Base-by-base conservation (phyloP, 257 asterid genomes). In the Petrea volubilis region DNA sequence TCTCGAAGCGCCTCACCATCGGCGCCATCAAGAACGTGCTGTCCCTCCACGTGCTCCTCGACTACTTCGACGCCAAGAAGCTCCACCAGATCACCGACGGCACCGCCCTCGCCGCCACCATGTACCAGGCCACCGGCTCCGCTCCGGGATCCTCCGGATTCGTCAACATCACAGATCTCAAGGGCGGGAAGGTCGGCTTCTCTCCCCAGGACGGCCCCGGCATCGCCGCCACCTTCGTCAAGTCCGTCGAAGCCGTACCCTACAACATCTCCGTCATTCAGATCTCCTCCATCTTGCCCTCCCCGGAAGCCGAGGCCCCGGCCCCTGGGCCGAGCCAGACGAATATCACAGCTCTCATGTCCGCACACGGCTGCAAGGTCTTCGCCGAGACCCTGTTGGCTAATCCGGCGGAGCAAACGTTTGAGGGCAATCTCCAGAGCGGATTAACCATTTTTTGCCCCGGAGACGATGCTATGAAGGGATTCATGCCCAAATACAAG, bases 401-500 rank as follows among this genome's bases (percentile, higher is more conserved):
- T 27, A 83, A 80, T 56, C 83, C 87, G 0, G 97, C 97, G 20
- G 75, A 81, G 57, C 21, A 74, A 18, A 91, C 95, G 1, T 91
- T 74, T 7, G 82, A 76, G 15, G 72, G 57, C 60, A 87, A 80
- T 6, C 14, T 78, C 2, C 71, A 56, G 10, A 83, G 97, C 31
- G 97, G 97, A 58, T 65, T 91, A 34, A 87, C 96, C 0, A 71
- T 91, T 5, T 88, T 91, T 25, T 91, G 97, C 78, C 95, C 97
- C 0, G 80, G 82, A 0, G 97, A 91, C 60, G 95, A 77, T 36
- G 95, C 92, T 0, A 88, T 91, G 95, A 88, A 82, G 70, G 60
- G 11, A 0, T 83, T 81, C 43, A 75, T 77, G 38, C 96, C 97
- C 0, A 81, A 78, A 36, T 88, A 14, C 60, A 87, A 81, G 24